These are phyloP conservation scores for Rhytidhysteron rufulum DNA, from an alignment of 2,329 filamentous ascomycete species.

Conservation along the genomic window DNA sequence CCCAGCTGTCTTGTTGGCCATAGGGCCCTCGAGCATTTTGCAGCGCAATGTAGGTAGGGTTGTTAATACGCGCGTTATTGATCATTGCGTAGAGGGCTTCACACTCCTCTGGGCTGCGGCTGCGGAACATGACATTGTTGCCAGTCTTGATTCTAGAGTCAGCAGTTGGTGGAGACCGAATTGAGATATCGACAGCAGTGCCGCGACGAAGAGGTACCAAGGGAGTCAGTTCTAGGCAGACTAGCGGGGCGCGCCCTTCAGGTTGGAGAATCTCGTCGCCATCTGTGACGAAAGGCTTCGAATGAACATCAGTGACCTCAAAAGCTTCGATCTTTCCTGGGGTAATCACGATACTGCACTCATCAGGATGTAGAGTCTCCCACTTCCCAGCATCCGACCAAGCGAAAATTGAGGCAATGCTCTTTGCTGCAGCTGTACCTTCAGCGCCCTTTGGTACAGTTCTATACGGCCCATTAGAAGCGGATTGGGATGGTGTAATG, in stretches of 20 bases:
- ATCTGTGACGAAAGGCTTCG: conserved; percentile 37
- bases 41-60: conserved; percentile 80
- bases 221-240: conserved; percentile 83
- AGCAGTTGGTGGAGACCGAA: conserved; percentile 76
- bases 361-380: conserved; percentile 58
- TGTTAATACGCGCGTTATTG: conserved; percentile 85
- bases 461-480: conserved; percentile 69
- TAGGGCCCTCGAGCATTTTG: conserved; percentile 65
- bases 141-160: conserved; percentile 64
- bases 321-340: conserved; percentile 64
- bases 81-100: conserved; percentile 79
- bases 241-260: conserved; percentile 46
- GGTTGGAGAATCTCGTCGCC: conserved; percentile 36
- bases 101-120: conserved; percentile 71
- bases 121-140: conserved; percentile 88
- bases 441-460: conserved; percentile 48
- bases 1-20: conserved; percentile 43
- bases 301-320: conserved; percentile 50
- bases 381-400: conserved; percentile 60
- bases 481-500: conserved; percentile 74
- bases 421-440: conserved; percentile 54
- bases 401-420: conserved; percentile 58
- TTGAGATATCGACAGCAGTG: conserved; percentile 88
- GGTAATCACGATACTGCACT: conserved; percentile 60
- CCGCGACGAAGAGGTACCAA: conserved; percentile 86